Percentiles rank a stretch among this genome's conserved stretches.
phyloP scores from a whole-genome alignment of 1,284 basidiomycete genomes.

The Cryptococcus sp. region DNA sequence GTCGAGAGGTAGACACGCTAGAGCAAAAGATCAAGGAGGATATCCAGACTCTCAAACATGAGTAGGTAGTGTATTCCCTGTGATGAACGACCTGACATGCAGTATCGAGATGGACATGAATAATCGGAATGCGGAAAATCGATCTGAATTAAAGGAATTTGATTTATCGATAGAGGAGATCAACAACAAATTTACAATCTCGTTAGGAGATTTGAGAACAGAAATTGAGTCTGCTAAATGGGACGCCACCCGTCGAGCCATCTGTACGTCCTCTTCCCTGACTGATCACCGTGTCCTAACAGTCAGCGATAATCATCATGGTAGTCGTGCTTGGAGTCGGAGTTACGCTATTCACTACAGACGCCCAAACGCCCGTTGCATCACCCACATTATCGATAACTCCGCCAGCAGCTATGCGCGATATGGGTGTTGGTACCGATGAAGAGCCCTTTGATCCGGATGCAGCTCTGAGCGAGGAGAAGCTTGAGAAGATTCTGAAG shows the following conservation, averaged over 20 bases:
- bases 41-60: conserved; percentile 80
- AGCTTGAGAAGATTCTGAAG: conserved; percentile 24
- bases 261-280: conserved; percentile 57
- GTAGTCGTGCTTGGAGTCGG: conserved; percentile 36
- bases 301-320: conserved; percentile 16
- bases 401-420: conserved; percentile 22
- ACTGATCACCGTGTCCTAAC: background rate
- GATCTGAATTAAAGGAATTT: conserved; percentile 76
- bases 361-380: conserved; percentile 5
- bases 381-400: conserved; percentile 3
- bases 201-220: conserved; percentile 77
- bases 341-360: conserved; percentile 14
- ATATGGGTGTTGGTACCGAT: conserved; percentile 36
- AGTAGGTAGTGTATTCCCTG: conserved; percentile 55
- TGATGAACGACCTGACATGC: background rate
- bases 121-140: conserved; percentile 88
- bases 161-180: conserved; percentile 88
- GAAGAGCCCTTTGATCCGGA: conserved; percentile 32
- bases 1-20: conserved; percentile 82
- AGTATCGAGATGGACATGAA: conserved; percentile 94
- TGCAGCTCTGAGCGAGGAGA: conserved; percentile 21
- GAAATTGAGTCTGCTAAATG: conserved; percentile 84
- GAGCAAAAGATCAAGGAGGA: conserved; percentile 94
- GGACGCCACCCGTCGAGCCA: conserved; percentile 83
- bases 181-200: conserved; percentile 78